Percentiles rank a stretch among this genome's conserved stretches.
Evolutionary conservation across 148 eudicot species (phyloP).

Genomic region (Dianthus caryophyllus): DNA sequence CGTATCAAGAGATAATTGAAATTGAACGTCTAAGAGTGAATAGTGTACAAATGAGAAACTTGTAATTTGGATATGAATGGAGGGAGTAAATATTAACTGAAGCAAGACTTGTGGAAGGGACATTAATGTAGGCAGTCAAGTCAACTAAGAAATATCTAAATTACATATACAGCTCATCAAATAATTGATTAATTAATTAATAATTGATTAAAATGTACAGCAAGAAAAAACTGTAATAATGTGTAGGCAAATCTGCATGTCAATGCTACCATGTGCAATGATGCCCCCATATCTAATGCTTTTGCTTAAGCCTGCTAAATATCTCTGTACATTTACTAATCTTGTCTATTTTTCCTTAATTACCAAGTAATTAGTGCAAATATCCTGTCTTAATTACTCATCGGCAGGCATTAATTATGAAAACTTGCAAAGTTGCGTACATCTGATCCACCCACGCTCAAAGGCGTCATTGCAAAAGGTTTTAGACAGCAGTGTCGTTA

Average conservation of each 20-base stretch:
- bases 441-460: too few species aligned
- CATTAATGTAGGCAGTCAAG: too few species aligned
- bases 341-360: not conserved
- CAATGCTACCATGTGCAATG: constrained; percentile 10
- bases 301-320: constrained; percentile 7
- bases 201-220: not conserved
- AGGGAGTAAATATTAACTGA: too few species aligned
- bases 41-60: too few species aligned
- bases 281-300: constrained; percentile 1
- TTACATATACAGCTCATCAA: not conserved
- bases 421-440: not conserved
- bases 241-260: not conserved
- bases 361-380: not conserved
- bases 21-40: too few species aligned
- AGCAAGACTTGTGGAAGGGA: too few species aligned
- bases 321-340: constrained; percentile 4
- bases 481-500: too few species aligned
- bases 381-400: not conserved
- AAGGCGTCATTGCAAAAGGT: too few species aligned
- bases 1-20: too few species aligned
- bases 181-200: not conserved
- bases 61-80: too few species aligned
- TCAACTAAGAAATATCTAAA: constrained; percentile 1
- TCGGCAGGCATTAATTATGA: not conserved
- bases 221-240: constrained; percentile 5